A percentile compares a stretch with the other conserved stretches of the same genome.
Evolutionary conservation across 345 rosid species (phyloP).

Genomic region (Gossypium stocksii): DNA sequence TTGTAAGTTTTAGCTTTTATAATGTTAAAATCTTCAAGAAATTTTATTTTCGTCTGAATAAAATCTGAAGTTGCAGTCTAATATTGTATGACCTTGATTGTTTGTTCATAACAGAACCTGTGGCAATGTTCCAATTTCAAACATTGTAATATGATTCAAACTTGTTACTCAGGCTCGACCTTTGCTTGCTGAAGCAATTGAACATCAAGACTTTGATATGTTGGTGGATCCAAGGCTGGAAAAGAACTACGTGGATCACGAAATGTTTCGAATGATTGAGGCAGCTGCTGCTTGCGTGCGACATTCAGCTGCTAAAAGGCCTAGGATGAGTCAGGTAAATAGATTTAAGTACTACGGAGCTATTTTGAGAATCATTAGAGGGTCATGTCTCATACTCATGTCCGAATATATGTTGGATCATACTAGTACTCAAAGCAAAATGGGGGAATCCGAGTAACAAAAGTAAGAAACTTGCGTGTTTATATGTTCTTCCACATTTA

Average conservation of each 20-base stretch:
- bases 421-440: not conserved
- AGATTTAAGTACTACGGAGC: not conserved
- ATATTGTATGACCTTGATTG: not conserved
- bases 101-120: not conserved
- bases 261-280: conserved; percentile 92
- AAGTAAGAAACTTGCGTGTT: not conserved
- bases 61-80: not conserved
- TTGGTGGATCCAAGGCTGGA: conserved; percentile 70
- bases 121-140: not conserved
- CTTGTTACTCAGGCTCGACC: conserved; percentile 71
- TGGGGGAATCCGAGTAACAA: not conserved
- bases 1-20: not conserved
- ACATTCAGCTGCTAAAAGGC: conserved; percentile 84
- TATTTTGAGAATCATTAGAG: not conserved
- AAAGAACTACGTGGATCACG: conserved; percentile 50
- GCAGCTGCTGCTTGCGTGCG: conserved; percentile 98
- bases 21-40: not conserved
- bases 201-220: conserved; percentile 56
- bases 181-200: conserved; percentile 70
- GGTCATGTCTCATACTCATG: not conserved
- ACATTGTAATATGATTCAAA: conserved; percentile 1
- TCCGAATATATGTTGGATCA: not conserved
- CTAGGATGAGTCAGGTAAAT: conserved; percentile 88
- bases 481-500: not conserved
- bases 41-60: conserved; percentile 6